Evolutionary conservation across 2,329 filamentous ascomycete genomes (phyloP).

Genomic region (Exophiala spinifera): DNA sequence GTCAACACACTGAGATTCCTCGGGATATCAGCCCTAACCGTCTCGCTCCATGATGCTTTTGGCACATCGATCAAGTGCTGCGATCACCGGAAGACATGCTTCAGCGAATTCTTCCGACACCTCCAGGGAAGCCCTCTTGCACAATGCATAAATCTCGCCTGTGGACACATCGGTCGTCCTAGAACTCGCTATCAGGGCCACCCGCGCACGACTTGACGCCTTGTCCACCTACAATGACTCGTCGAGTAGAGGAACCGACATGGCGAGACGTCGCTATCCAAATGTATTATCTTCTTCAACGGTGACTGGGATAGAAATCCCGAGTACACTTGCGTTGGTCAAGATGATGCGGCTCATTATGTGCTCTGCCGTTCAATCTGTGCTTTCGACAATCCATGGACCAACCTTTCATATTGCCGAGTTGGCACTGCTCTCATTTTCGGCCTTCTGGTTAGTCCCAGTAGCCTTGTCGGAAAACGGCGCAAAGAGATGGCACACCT

Average conservation of each 20-base stretch:
- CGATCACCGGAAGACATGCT: constrained; percentile 1
- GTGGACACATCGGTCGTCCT: neutral
- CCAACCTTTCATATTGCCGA: no score
- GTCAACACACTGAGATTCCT: neutral
- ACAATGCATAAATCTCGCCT: neutral
- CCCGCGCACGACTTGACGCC: neutral
- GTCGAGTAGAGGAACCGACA: constrained; percentile 3
- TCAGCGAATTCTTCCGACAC: neutral
- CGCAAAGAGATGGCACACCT: no score
- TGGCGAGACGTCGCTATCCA: neutral
- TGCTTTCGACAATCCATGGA: no score
- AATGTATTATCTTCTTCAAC: no score
- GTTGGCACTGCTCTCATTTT: no score
- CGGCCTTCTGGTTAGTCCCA: no score
- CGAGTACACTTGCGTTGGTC: no score
- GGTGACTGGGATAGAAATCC: no score
- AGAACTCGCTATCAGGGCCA: neutral
- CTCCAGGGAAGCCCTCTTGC: neutral
- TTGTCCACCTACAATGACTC: neutral
- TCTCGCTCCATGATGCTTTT: constrained; percentile 1
- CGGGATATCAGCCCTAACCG: neutral
- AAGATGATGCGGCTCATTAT: no score
- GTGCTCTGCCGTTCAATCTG: no score
- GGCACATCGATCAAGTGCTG: neutral
- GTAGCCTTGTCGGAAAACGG: no score